A percentile compares a stretch with the other conserved stretches of the same genome.
phyloP scores from a whole-genome alignment of 1,284 basidiomycete genomes.

The Cutaneotrichosporon sp. region DNA sequence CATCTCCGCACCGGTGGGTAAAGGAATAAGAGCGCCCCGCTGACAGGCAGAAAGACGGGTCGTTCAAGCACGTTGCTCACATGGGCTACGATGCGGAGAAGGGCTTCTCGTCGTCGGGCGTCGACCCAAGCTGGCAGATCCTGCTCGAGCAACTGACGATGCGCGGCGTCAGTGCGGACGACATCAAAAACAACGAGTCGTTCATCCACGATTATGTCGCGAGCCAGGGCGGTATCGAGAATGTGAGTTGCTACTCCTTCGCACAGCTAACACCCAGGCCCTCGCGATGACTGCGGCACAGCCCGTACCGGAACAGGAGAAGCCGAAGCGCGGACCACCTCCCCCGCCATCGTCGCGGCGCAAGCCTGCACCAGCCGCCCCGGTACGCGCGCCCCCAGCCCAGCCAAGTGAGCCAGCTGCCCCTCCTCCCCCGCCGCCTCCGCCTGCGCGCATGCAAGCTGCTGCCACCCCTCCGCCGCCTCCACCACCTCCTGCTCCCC shows the following conservation, averaged over 20 bases:
- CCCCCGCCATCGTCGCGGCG: constrained; percentile 46
- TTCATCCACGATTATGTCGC: constrained; percentile 84
- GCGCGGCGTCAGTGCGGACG: constrained; percentile 61
- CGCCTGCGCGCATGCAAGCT: constrained; percentile 30
- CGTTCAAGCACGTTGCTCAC: constrained; percentile 87
- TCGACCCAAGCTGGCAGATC: constrained; percentile 88
- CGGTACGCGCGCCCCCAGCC: constrained; percentile 47
- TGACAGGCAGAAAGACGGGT: constrained; percentile 53
- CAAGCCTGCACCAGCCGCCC: constrained; percentile 49
- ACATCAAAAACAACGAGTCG: constrained; percentile 72
- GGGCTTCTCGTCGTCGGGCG: constrained; percentile 78
- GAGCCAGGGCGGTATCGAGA: constrained; percentile 52
- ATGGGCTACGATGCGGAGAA: constrained; percentile 88
- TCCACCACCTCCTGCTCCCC: constrained; percentile 22
- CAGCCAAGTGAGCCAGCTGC: constrained; percentile 43
- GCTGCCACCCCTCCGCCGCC: constrained; percentile 41
- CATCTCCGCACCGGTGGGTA: constrained; percentile 70
- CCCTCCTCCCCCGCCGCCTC: constrained; percentile 45
- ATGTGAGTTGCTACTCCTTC: neutral
- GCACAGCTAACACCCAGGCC: constrained; percentile 3
- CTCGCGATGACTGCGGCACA: constrained; percentile 1
- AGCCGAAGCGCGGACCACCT: constrained; percentile 18
- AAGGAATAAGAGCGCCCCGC: too few species aligned
- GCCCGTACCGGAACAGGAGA: constrained; percentile 1
- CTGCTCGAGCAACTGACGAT: constrained; percentile 67